A percentile compares a stretch with the other conserved stretches of the same genome.
Evolutionary conservation across 108 stramenopile species (phyloP).

Genomic region (Cyclotella baltica): DNA sequence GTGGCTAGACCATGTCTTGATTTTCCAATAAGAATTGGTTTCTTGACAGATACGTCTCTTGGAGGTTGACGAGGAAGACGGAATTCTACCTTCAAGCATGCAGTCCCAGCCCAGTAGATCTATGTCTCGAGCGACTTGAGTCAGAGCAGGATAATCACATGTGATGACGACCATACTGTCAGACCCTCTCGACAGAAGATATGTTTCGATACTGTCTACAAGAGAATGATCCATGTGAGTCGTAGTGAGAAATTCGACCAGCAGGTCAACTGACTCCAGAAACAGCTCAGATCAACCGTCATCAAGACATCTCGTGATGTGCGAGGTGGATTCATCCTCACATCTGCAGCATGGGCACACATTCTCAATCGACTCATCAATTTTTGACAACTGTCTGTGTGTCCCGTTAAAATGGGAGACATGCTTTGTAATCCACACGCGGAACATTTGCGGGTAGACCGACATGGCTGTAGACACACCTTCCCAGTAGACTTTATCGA

Average conservation of each 20-base stretch:
- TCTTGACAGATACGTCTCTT: neutral
- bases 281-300: neutral
- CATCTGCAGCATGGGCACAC: neutral
- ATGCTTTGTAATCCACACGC: constrained; percentile 5
- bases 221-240: neutral
- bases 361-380: neutral
- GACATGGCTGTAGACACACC: neutral
- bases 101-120: constrained; percentile 9
- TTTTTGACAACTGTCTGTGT: neutral
- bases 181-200: neutral
- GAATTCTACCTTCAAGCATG: neutral
- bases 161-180: neutral
- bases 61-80: neutral
- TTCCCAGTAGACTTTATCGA: constrained; percentile 14
- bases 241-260: neutral
- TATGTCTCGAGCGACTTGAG: neutral
- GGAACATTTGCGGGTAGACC: constrained; percentile 11
- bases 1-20: neutral
- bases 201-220: neutral
- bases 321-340: neutral
- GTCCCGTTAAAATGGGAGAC: constrained; percentile 15
- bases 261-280: neutral
- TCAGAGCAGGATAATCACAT: too few species aligned
- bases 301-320: constrained; percentile 8
- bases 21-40: neutral